phyloP scores from a whole-genome alignment of 2,329 filamentous ascomycete species.

The Cordyceps cicadae region DNA sequence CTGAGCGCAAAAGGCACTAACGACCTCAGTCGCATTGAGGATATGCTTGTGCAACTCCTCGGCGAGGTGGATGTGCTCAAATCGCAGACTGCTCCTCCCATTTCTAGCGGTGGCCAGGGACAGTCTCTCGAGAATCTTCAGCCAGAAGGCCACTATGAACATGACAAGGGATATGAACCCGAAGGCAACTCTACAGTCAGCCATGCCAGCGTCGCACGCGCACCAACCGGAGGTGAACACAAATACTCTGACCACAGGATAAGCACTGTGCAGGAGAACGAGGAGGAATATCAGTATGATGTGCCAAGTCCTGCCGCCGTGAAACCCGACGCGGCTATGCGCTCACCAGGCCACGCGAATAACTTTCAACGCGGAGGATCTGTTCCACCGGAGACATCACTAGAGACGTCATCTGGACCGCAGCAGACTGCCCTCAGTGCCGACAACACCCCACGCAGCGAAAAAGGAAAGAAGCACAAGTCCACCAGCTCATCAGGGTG shows the following conservation, averaged over 20 bases:
- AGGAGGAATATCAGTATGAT: slow-evolving; percentile 62
- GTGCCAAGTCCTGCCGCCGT: slow-evolving; percentile 30
- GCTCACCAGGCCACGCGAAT: slow-evolving; percentile 50
- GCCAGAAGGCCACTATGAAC: slow-evolving; percentile 54
- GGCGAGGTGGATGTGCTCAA: slow-evolving; percentile 84
- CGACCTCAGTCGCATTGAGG: slow-evolving; percentile 80
- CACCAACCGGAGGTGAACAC: slow-evolving; percentile 39
- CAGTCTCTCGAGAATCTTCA: slow-evolving; percentile 63
- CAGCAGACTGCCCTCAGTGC: slow-evolving; percentile 46
- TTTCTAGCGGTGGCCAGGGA: slow-evolving; percentile 41
- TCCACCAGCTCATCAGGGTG: slow-evolving; percentile 68
- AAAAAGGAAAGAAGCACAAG: slow-evolving; percentile 81
- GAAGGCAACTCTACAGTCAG: slow-evolving; percentile 67
- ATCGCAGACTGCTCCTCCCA: slow-evolving; percentile 40
- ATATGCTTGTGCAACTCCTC: slow-evolving; percentile 85
- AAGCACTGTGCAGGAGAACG: slow-evolving; percentile 78
- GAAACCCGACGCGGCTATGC: slow-evolving; percentile 39
- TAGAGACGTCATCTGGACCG: slow-evolving; percentile 40
- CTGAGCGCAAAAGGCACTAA: slow-evolving; percentile 80
- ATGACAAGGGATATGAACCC: slow-evolving; percentile 70
- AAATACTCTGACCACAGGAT: slow-evolving; percentile 70
- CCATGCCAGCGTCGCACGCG: slow-evolving; percentile 66
- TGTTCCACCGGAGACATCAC: slow-evolving; percentile 49
- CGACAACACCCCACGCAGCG: slow-evolving; percentile 67
- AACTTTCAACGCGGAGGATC: slow-evolving; percentile 39